phyloP scores from a whole-genome alignment of 805 yeast species.

The Spathaspora sp. region DNA sequence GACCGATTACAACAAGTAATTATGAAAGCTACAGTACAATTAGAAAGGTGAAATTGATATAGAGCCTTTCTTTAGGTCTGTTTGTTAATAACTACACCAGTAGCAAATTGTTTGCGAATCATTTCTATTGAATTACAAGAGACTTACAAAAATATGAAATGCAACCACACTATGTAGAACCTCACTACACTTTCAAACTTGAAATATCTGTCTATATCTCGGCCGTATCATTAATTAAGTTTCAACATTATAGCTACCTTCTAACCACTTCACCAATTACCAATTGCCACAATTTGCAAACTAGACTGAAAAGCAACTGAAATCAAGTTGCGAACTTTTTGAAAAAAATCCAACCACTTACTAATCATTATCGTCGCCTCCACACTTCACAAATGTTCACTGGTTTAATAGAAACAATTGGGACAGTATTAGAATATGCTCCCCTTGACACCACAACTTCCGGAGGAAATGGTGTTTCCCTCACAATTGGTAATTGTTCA shows the following conservation, averaged over 20 bases:
- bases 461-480: constrained; percentile 74
- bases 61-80: no score
- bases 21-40: not conserved
- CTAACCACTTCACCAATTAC: not conserved
- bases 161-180: no score
- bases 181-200: no score
- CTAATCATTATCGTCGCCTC: not conserved
- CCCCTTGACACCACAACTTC: constrained; percentile 44
- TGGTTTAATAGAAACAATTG: constrained; percentile 86
- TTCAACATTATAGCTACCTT: no score
- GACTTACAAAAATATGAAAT: no score
- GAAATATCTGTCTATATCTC: no score
- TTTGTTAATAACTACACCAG: no score
- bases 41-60: no score
- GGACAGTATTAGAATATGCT: constrained; percentile 52
- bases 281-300: no score
- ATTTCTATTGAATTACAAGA: no score
- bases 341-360: not conserved
- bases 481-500: constrained; percentile 60
- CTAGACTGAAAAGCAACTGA: not conserved
- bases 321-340: not conserved
- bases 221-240: no score
- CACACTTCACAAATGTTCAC: constrained; percentile 67
- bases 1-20: not conserved
- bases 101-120: no score